A percentile compares a stretch with the other conserved stretches of the same genome.
Evolutionary conservation across 345 rosid species (phyloP).

Genomic region (Fremontodendron californicum): DNA sequence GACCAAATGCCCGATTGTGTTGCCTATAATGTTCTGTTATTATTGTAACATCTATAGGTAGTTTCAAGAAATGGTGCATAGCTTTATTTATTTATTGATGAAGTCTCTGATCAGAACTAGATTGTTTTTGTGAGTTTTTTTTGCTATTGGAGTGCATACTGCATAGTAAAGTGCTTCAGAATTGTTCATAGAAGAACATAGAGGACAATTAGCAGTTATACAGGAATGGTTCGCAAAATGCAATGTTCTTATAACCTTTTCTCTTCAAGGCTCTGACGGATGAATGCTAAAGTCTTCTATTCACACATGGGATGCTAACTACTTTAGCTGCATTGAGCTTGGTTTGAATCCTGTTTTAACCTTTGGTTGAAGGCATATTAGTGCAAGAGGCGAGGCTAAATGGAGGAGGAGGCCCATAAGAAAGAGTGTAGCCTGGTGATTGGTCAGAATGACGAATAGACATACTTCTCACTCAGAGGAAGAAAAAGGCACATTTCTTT

Average conservation of each 20-base stretch:
- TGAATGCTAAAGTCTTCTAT: background rate
- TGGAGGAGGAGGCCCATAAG: background rate
- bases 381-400: background rate
- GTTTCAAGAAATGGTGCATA: background rate
- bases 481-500: background rate
- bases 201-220: background rate
- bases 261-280: no score
- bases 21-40: background rate
- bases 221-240: background rate
- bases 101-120: background rate
- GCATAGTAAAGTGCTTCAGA: background rate
- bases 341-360: background rate
- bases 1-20: constrained; percentile 53
- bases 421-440: background rate
- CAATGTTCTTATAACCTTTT: background rate
- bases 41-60: background rate
- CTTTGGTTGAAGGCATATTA: background rate
- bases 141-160: background rate
- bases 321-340: background rate
- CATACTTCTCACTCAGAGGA: background rate
- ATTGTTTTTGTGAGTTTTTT: background rate
- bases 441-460: background rate
- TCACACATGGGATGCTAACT: background rate
- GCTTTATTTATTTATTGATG: background rate
- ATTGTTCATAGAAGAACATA: background rate